Conservation (phyloP, 2,329 filamentous ascomycete genomes). For the Monilinia fructicola region DNA sequence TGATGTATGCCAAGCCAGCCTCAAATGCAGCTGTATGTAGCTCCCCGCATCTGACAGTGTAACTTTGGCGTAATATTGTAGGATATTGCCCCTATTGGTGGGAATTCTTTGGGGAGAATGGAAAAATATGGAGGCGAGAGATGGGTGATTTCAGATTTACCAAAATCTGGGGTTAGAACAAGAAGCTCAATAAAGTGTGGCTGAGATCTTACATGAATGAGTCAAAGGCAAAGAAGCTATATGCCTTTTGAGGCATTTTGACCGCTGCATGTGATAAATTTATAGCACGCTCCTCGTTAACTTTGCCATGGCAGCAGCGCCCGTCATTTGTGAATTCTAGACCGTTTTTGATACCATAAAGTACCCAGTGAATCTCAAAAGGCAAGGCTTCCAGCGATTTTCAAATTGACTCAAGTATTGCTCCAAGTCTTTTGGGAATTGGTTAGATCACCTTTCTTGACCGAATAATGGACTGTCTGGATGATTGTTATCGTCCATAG, state of each 20-base stretch:
- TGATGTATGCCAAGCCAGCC: slow-evolving; percentile 12
- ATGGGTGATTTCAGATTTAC: neutral
- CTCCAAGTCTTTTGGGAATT: slow-evolving; percentile 14
- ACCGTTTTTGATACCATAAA: neutral
- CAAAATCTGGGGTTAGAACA: neutral
- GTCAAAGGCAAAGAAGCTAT: neutral
- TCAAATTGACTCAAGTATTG: slow-evolving; percentile 4
- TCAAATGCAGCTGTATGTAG: slow-evolving; percentile 10
- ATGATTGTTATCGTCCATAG: slow-evolving; percentile 8
- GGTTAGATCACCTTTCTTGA: neutral
- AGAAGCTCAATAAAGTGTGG: neutral
- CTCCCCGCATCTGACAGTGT: slow-evolving; percentile 14
- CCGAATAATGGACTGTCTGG: slow-evolving; percentile 7
- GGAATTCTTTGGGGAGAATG: slow-evolving; percentile 6
- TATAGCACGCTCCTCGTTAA: neutral
- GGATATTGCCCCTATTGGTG: slow-evolving; percentile 16
- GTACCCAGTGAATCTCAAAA: neutral
- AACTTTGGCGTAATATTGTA: neutral
- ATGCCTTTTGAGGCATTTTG: neutral
- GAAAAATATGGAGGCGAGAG: neutral
- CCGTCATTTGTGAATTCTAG: neutral
- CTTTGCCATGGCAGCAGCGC: too few relatives aligned
- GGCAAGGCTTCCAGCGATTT: neutral
- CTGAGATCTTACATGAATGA: neutral
- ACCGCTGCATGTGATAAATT: too few relatives aligned